Evolutionary conservation across 1,284 basidiomycete species (phyloP), one percentile per base, ranked within the genome.

Genomic region (Wallemia ichthyophaga): DNA sequence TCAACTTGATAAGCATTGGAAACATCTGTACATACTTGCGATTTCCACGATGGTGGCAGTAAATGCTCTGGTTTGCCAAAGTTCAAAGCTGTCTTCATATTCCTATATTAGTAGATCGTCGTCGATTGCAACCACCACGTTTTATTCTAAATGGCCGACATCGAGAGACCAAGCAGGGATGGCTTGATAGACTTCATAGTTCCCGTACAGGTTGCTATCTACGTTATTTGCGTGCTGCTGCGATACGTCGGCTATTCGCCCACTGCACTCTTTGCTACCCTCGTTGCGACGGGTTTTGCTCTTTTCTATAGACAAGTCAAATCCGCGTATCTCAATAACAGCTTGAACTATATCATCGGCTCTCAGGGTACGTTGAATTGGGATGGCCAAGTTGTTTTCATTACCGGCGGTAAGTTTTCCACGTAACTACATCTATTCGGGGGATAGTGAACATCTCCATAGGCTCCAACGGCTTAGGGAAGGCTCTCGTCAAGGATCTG

Each of bases 11-110:
- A 65, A 62, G 19, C 7, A 9, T 17, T 25, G 27, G 13, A 25
- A 25, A 25, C n/a, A 21, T 11, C 7, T 11, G 25, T 9, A 56
- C 55, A 9, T 25, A 56, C 55, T 25, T 25, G 24, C 15, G 55
- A 25, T 25, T 21, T 25, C 91, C 91, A 94, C 65, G 80, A 85
- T 0, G 86, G 85, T 54, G 91, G 88, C 13, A 95, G 75, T 17
- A 94, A 74, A 69, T 94, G 72, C 3, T 70, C 61, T 67, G 60
- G 23, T 57, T 56, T 56, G 9, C 55, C 55, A 24, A 23, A 24
- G 17, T 25, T 25, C n/a, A 56, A 17, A 7, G 55, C 55, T 11
- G 37, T 17, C 37, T 13, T 11, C 37, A 48, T 31, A 7, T 31
- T 48, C n/a, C 13, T 48, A 48, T 48, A 11, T 17, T 17, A 48